These are phyloP conservation scores for Trametes versicolor DNA, from an alignment of 1,284 basidiomycete genomes.

Conservation along the genomic window DNA sequence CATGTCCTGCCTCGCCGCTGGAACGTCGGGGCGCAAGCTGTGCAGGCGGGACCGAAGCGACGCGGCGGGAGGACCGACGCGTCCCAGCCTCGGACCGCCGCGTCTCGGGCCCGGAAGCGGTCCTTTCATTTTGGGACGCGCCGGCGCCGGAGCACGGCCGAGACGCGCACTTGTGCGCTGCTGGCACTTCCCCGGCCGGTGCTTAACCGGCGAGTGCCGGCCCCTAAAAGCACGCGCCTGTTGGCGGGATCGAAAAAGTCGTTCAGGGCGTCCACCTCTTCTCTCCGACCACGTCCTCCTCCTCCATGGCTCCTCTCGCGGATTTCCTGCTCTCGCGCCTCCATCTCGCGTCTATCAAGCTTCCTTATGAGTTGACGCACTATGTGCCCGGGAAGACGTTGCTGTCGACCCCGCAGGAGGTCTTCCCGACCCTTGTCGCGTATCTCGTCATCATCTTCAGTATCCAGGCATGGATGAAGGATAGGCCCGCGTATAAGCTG, in stretches of 20 bases:
- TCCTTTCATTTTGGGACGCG: slow-evolving; percentile 12
- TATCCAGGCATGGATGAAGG: slow-evolving; percentile 87
- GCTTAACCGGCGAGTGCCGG: slow-evolving; percentile 22
- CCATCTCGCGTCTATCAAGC: slow-evolving; percentile 57
- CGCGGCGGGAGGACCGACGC: neutral
- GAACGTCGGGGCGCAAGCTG: slow-evolving; percentile 17
- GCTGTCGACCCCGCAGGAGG: slow-evolving; percentile 81
- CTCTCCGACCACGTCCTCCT: slow-evolving; percentile 39
- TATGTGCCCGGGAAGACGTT: slow-evolving; percentile 83
- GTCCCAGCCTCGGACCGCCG: slow-evolving; percentile 8
- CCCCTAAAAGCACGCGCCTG: slow-evolving; percentile 37
- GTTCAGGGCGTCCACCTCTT: slow-evolving; percentile 36
- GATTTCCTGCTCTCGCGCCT: slow-evolving; percentile 70
- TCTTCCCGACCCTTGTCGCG: slow-evolving; percentile 73
- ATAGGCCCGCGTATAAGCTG: slow-evolving; percentile 79
- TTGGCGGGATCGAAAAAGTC: slow-evolving; percentile 36
- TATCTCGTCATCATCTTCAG: slow-evolving; percentile 95
- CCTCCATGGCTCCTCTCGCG: slow-evolving; percentile 74
- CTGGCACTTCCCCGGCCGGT: slow-evolving; percentile 9
- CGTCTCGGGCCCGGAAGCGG: slow-evolving; percentile 7
- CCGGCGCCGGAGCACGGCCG: slow-evolving; percentile 17
- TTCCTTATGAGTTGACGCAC: slow-evolving; percentile 66
- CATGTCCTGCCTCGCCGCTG: slow-evolving; percentile 6
- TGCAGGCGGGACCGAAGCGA: slow-evolving; percentile 9
- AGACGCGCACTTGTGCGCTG: slow-evolving; percentile 5